Conservation (phyloP, 2,329 filamentous ascomycete species). For the Cylindrodendrum hubeiense region DNA sequence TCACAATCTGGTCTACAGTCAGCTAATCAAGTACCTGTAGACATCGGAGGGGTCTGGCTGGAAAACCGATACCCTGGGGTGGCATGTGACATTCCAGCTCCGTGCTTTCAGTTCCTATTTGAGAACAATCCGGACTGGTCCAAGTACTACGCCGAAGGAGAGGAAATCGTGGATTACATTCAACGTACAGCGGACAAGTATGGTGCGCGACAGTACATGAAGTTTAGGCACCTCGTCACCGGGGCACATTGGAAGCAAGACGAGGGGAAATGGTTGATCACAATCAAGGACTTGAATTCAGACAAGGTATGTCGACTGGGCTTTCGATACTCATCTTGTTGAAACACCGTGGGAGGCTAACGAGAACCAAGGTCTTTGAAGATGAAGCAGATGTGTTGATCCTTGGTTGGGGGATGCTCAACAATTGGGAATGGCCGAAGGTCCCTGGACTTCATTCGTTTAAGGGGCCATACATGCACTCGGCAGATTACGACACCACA, state of each 20-base stretch:
- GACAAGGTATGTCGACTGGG: not conserved
- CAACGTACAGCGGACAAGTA: conserved; percentile 69
- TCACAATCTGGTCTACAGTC: no score
- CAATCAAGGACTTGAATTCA: not conserved
- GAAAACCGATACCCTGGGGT: conserved; percentile 68
- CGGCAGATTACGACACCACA: not conserved
- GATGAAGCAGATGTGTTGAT: not conserved
- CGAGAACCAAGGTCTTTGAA: not conserved
- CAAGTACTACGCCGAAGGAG: conserved; percentile 71
- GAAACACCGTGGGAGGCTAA: not conserved
- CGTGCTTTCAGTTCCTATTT: conserved; percentile 77
- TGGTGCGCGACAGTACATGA: conserved; percentile 67
- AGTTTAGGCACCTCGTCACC: conserved; percentile 45
- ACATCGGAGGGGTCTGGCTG: conserved; percentile 52
- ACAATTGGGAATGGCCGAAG: conserved; percentile 8
- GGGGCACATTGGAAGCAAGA: conserved; percentile 3
- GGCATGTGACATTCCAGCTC: conserved; percentile 73
- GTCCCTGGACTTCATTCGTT: not conserved
- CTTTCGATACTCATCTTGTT: no score
- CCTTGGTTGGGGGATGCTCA: conserved; percentile 1
- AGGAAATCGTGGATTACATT: conserved; percentile 74
- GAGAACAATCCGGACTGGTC: conserved; percentile 73
- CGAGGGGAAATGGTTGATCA: not conserved
- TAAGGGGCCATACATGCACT: conserved; percentile 1
- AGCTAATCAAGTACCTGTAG: not conserved